Evolutionary conservation across 2,329 filamentous ascomycete genomes (phyloP).

Genomic region (Cercospora sesami): DNA sequence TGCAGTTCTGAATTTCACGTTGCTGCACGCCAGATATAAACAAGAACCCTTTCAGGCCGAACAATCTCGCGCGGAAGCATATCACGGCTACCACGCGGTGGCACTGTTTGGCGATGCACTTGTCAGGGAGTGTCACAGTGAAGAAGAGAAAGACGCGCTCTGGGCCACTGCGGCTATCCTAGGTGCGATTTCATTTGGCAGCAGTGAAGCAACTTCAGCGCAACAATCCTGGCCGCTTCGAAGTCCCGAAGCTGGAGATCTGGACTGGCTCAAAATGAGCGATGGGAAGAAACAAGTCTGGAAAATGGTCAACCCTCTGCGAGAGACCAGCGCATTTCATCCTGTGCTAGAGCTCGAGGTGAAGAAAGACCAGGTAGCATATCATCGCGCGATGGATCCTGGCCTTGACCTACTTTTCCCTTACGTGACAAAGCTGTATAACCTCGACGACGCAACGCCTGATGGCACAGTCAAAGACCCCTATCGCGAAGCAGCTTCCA

Average conservation of each 20-base stretch:
- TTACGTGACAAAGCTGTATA: slow-evolving; percentile 27
- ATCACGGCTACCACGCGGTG: slow-evolving; percentile 53
- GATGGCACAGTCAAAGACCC: slow-evolving; percentile 23
- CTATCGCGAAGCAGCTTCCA: slow-evolving; percentile 37
- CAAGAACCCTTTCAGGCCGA: slow-evolving; percentile 25
- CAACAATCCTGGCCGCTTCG: slow-evolving; percentile 59
- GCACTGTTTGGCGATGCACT: slow-evolving; percentile 52
- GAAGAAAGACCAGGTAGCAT: slow-evolving; percentile 12
- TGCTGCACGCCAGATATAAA: slow-evolving; percentile 56
- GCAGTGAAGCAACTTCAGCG: slow-evolving; percentile 46
- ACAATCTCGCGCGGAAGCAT: slow-evolving; percentile 41
- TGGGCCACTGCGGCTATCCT: slow-evolving; percentile 53
- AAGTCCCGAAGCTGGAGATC: slow-evolving; percentile 44
- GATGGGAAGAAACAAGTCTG: slow-evolving; percentile 59
- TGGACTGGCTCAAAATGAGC: slow-evolving; percentile 61
- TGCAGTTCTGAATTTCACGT: slow-evolving; percentile 53
- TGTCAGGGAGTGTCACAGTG: slow-evolving; percentile 35
- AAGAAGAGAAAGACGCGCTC: slow-evolving; percentile 47
- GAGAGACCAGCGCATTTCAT: slow-evolving; percentile 52
- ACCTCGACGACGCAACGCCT: slow-evolving; percentile 26
- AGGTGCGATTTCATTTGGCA: slow-evolving; percentile 49
- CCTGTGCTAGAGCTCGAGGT: slow-evolving; percentile 28
- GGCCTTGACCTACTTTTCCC: slow-evolving; percentile 25
- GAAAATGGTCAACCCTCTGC: slow-evolving; percentile 52
- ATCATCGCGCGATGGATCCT: slow-evolving; percentile 14